Evolutionary conservation across 768 basidiomycete genomes (phyloP), one percentile per base, ranked within the genome.

Genomic region (Mycena vulgaris): DNA sequence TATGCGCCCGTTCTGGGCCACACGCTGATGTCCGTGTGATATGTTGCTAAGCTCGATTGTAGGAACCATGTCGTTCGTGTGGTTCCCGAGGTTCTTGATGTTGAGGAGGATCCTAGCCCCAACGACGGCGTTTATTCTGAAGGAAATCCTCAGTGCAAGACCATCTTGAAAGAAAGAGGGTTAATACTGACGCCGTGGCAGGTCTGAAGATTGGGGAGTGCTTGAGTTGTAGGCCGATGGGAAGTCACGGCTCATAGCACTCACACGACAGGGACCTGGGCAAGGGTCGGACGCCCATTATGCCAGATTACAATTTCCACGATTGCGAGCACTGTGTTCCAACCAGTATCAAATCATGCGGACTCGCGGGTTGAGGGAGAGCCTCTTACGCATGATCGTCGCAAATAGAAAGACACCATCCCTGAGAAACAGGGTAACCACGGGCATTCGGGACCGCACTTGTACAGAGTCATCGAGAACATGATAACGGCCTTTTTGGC

Each of bases 391-490:
- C n/a, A 47, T 47, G 45, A 47, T 47, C n/a, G 45, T 47, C 45
- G 13, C n/a, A n/a, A n/a, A n/a, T n/a, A n/a, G n/a, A 25, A 47
- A 47, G 45, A 47, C 45, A 47, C 45, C 45, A 47, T 17, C 17
- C 42, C 17, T 16, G 16, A 16, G 7, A 42, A n/a, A 17, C 42
- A 42, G 21, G n/a, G n/a, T 47, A 8, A 47, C 17, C 27, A 47
- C 16, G 14, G 42, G 42, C 27, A 31, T 58, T 13, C 33, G 33
- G 33, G 13, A 35, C 56, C 39, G 56, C 59, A 60, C 42, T 60
- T 60, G 42, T 60, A 33, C 39, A 60, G 42, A 25, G 59, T 60
- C 59, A 60, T 60, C 21, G 17, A 40, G 39, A 40, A 40, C 39
- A 40, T 60, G 2, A 47, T 13, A n/a, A 6, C 13, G 7, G 45